Conservation (phyloP, 2,329 filamentous ascomycete species). For the Orbilia brochopaga region DNA sequence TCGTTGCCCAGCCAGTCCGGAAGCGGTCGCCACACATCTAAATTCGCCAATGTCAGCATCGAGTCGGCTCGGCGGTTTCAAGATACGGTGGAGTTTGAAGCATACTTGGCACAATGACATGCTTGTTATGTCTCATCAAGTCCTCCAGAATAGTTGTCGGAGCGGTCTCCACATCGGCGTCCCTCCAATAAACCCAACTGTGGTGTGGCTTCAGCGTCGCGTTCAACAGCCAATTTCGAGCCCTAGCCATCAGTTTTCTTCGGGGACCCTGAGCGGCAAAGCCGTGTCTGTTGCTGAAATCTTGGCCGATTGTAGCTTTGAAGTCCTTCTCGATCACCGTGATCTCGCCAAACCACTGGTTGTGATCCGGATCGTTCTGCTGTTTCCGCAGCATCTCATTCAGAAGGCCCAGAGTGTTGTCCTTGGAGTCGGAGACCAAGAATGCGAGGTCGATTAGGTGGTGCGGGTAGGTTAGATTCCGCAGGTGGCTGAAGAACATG, state of each 20-base stretch:
- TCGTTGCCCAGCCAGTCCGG: constrained; percentile 98
- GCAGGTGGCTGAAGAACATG: constrained; percentile 98
- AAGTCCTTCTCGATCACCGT: constrained; percentile 99
- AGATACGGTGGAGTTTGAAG: constrained; percentile 4
- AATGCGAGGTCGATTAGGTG: constrained; percentile 96
- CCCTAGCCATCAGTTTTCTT: constrained; percentile 96
- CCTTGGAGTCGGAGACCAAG: constrained; percentile 95
- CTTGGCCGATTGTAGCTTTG: constrained; percentile 95
- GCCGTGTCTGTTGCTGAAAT: constrained; percentile 95
- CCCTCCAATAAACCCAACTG: constrained; percentile 99
- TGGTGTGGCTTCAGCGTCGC: constrained; percentile 92
- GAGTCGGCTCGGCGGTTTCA: constrained; percentile 49
- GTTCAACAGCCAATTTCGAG: constrained; percentile 93
- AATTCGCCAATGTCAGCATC: constrained; percentile 54
- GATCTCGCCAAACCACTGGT: constrained; percentile 89
- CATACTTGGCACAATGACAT: constrained; percentile 97
- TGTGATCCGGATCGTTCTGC: constrained; percentile 78
- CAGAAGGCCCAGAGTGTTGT: constrained; percentile 79
- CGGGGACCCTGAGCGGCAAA: constrained; percentile 94
- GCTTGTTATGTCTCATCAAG: constrained; percentile 98
- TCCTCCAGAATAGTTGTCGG: constrained; percentile 97
- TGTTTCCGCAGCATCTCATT: constrained; percentile 76
- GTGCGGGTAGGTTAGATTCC: constrained; percentile 96
- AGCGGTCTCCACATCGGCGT: constrained; percentile 96
- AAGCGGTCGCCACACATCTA: constrained; percentile 96